A percentile compares a stretch with the other conserved stretches of the same genome.
Conservation (phyloP, 225 moss, liverwort and hornwort genomes). For the Antitrichia curtipendula region DNA sequence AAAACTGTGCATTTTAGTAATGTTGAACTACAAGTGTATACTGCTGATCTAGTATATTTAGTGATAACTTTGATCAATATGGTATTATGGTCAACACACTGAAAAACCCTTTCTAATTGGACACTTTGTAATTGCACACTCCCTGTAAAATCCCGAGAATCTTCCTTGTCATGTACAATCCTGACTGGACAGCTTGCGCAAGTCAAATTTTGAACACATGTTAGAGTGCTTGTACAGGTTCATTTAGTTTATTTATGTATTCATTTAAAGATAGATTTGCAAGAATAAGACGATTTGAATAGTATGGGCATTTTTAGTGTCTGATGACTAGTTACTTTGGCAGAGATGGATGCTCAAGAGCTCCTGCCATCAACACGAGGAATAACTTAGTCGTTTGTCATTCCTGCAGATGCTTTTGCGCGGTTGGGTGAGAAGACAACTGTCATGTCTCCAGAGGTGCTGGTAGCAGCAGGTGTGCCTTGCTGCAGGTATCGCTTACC, state of each 20-base stretch:
- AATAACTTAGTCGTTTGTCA: neutral
- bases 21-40: neutral
- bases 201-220: neutral
- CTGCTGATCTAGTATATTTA: neutral
- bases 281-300: neutral
- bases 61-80: neutral
- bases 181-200: neutral
- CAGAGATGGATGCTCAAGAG: neutral
- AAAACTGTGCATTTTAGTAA: neutral
- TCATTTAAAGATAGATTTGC: neutral
- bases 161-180: neutral
- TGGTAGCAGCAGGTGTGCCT: conserved; percentile 82
- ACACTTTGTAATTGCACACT: neutral
- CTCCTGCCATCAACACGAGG: neutral
- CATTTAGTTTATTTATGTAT: neutral
- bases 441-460: conserved; percentile 96
- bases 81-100: neutral
- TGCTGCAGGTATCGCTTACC: conserved; percentile 73
- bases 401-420: conserved; percentile 63
- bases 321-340: neutral
- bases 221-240: neutral
- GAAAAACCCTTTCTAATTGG: neutral
- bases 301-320: neutral
- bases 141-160: neutral
- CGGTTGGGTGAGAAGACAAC: conserved; percentile 97